Evolutionary conservation across 2,329 filamentous ascomycete genomes (phyloP), one percentile per base, ranked within the genome.

Genomic region (Paecilomyces niveus): DNA sequence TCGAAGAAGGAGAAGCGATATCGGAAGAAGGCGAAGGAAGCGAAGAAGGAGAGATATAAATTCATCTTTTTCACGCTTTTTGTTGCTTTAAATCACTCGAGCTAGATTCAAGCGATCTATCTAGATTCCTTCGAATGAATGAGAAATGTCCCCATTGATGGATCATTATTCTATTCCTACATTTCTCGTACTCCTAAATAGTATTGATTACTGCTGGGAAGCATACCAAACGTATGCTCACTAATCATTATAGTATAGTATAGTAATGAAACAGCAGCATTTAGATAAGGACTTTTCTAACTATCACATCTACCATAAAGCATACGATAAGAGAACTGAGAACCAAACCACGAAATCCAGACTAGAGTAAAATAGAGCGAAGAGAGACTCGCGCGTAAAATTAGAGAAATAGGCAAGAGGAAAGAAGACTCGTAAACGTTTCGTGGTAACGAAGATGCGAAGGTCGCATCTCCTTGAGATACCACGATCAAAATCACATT

Each of bases 11-110:
- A 54, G 61, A 67, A 59, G 24, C 62, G 26, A 54, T 52, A 63
- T 24, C 61, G 63, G 55, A 62, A 21, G 63, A 66, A 51, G 57
- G 49, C 51, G 52, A 68, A 29, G 74, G 75, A 3, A 77, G 75
- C 56, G 76, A 78, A 61, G 76, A 77, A 57, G 75, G 76, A 13
- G 76, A 78, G 60, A 65, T 77, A 35, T 76, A 62, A 61, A 18
- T 21, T 8, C 45, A 50, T 24, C 26, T 35, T 13, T 35, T 11
- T 21, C 26, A 45, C 55, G 31, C 31, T 57, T 21, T 54, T 26
- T 50, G 31, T 56, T n/a, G 15, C 26, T 31, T 26, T 26, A 54
- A 32, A 33, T 18, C 15, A 49, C 31, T 26, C 13, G 22, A 18
- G 4, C 39, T 45, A 45, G 39, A 45, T 45, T 45, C n/a, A 45